These are phyloP conservation scores for Gleditsia sinensis DNA, from an alignment of 306 rosid species.

Conservation along the genomic window DNA sequence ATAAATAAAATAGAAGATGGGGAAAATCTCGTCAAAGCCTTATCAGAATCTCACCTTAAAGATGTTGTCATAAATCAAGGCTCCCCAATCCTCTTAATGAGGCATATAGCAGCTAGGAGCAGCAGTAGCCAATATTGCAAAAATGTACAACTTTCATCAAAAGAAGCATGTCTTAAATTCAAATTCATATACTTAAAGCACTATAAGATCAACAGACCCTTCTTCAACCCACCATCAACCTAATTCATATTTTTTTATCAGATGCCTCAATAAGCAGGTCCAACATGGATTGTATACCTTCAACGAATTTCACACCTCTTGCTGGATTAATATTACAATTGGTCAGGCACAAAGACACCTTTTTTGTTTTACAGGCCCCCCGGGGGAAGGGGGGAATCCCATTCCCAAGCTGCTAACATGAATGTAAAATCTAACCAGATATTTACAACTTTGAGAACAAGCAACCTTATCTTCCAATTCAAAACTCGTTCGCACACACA, in stretches of 20 bases:
- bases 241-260: not conserved
- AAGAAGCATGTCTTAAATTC: conserved; percentile 10
- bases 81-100: not conserved
- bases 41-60: not conserved
- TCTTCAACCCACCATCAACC: not conserved
- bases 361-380: conserved; percentile 17
- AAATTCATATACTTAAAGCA: not conserved
- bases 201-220: not conserved
- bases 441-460: conserved; percentile 16
- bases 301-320: conserved; percentile 22
- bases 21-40: conserved; percentile 5
- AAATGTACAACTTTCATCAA: not conserved
- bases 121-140: not conserved
- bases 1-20: not conserved
- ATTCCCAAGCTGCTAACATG: conserved; percentile 13
- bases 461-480: not conserved
- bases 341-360: not conserved
- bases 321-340: conserved; percentile 8
- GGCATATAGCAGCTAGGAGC: not conserved
- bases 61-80: not conserved
- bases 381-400: no score
- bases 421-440: conserved; percentile 19
- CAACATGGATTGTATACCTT: conserved; percentile 16
- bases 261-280: not conserved
- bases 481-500: no score